These are phyloP conservation scores for Trichoderma breve DNA, from an alignment of 2,329 filamentous ascomycete species.

Conservation along the genomic window DNA sequence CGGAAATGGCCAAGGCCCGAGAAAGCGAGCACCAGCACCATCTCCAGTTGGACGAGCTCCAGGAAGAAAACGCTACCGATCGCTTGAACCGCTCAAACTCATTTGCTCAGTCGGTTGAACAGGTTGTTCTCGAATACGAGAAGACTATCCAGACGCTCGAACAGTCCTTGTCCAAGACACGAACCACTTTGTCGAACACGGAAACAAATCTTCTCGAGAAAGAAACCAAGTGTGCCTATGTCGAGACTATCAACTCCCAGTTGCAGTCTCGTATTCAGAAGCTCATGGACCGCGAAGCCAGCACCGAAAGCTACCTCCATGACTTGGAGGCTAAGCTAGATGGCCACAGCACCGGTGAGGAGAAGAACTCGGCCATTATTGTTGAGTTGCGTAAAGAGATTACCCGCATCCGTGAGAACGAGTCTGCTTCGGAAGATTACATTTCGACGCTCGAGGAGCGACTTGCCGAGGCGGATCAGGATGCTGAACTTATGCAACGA, in stretches of 20 bases:
- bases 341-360: constrained; percentile 85
- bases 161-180: constrained; percentile 83
- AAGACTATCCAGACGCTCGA: constrained; percentile 96
- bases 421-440: constrained; percentile 89
- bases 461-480: constrained; percentile 91
- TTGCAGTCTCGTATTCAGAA: constrained; percentile 90
- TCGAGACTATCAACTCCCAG: constrained; percentile 88
- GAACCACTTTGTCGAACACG: constrained; percentile 75
- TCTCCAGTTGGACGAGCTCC: constrained; percentile 52
- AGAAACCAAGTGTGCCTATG: constrained; percentile 88
- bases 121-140: constrained; percentile 95
- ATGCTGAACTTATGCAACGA: constrained; percentile 93
- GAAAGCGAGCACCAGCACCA: constrained; percentile 65
- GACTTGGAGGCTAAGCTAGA: constrained; percentile 90
- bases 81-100: constrained; percentile 91
- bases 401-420: constrained; percentile 80
- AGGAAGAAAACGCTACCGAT: constrained; percentile 78
- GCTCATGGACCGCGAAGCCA: constrained; percentile 83
- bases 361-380: constrained; percentile 85
- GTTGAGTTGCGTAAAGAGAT: constrained; percentile 89
- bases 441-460: constrained; percentile 96
- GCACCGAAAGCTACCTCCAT: constrained; percentile 88
- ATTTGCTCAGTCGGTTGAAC: constrained; percentile 92
- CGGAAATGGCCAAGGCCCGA: constrained; percentile 84
- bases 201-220: constrained; percentile 88